phyloP scores from a whole-genome alignment of 176 grass and related monocot genomes.

The Bonia amplexicaulis region DNA sequence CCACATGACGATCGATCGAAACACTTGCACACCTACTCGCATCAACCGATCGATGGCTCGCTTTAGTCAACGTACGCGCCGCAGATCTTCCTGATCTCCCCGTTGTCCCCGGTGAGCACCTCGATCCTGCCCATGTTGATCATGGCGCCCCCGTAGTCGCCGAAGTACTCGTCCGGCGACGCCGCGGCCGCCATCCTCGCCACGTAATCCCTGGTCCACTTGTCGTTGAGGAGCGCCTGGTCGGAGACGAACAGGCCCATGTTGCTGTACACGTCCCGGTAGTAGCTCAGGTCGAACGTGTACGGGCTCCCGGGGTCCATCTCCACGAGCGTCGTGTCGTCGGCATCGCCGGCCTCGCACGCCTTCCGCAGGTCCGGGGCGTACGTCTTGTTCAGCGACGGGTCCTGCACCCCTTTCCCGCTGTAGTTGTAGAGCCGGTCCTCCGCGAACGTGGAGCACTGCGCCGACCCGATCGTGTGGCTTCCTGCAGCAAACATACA shows the following conservation, averaged over 20 bases:
- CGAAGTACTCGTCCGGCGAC: constrained; percentile 46
- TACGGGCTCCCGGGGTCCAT: constrained; percentile 32
- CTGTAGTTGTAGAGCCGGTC: constrained; percentile 59
- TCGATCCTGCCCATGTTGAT: constrained; percentile 54
- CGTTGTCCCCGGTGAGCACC: constrained; percentile 45
- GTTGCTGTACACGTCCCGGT: constrained; percentile 15
- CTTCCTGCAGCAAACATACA: constrained; percentile 16
- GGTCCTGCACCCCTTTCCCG: constrained; percentile 35
- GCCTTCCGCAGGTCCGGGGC: constrained; percentile 20
- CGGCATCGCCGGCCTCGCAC: constrained; percentile 22
- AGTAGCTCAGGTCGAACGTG: constrained; percentile 49
- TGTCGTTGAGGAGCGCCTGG: constrained; percentile 46
- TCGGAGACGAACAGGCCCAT: constrained; percentile 44
- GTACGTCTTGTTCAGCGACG: constrained; percentile 45
- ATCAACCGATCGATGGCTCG: not conserved
- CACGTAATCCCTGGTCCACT: constrained; percentile 37
- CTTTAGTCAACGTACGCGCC: constrained; percentile 41
- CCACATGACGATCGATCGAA: not conserved
- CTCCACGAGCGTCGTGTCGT: not conserved
- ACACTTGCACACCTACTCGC: constrained; percentile 13
- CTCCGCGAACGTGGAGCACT: constrained; percentile 38
- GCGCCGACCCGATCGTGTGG: constrained; percentile 44
- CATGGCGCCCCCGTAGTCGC: constrained; percentile 47
- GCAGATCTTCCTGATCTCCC: constrained; percentile 51
- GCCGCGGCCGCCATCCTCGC: constrained; percentile 34